These are phyloP conservation scores for Epichloe hybrida DNA, from an alignment of 2,329 filamentous ascomycete genomes.

Conservation along the genomic window DNA sequence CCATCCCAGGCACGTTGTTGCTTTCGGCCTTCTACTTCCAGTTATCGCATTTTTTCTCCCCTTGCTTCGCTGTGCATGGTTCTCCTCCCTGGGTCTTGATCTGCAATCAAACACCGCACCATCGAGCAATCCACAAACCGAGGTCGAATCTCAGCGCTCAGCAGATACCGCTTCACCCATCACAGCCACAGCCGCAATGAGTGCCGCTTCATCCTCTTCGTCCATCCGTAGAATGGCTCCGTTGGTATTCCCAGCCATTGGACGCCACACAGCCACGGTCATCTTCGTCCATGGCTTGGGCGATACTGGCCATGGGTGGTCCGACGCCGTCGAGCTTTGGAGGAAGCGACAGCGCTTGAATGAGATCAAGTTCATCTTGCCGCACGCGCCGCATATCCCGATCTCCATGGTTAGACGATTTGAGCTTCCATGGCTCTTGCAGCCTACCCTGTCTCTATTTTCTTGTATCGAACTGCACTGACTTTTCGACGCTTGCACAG, in stretches of 20 bases:
- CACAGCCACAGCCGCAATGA: background rate
- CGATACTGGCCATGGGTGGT: constrained; percentile 69
- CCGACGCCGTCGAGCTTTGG: constrained; percentile 77
- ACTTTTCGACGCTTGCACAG: constrained; percentile 24
- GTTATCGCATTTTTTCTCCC: background rate
- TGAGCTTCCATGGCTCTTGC: background rate
- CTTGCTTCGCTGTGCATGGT: background rate
- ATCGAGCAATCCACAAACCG: background rate
- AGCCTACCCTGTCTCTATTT: background rate
- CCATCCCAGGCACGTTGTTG: background rate
- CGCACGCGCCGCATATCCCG: constrained; percentile 75
- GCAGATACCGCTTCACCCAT: background rate
- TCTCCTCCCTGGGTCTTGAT: background rate
- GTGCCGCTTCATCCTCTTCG: constrained; percentile 12
- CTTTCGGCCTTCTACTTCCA: background rate
- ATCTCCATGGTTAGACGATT: constrained; percentile 48
- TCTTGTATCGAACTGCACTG: background rate
- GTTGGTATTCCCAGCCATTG: constrained; percentile 64
- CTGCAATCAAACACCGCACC: background rate
- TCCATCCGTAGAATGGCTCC: constrained; percentile 27
- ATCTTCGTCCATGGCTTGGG: constrained; percentile 91
- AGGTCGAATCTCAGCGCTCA: background rate
- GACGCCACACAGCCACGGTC: constrained; percentile 81
- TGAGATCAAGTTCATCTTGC: constrained; percentile 88
- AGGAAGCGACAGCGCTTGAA: constrained; percentile 65